phyloP scores from a whole-genome alignment of 208 protist species.

The Giardia muris region DNA sequence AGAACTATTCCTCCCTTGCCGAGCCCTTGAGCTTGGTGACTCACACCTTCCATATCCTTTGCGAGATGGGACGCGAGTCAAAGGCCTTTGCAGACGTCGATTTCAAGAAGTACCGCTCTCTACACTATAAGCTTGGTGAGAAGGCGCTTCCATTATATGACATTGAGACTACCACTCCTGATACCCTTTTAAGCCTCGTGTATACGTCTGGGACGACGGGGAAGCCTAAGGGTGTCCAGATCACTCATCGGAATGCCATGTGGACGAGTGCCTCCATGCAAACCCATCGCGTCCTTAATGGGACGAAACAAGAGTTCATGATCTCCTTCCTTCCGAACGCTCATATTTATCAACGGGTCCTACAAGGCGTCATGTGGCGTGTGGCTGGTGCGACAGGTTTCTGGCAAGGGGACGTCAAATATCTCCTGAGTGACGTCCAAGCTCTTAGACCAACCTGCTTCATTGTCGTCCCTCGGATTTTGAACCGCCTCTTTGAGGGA shows the following conservation, averaged over 20 bases:
- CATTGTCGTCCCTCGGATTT: conserved; percentile 23
- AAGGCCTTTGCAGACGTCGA: not conserved
- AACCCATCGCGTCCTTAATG: not conserved
- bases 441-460: conserved; percentile 26
- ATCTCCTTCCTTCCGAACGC: conserved; percentile 27
- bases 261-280: not conserved
- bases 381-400: not conserved
- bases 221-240: conserved; percentile 33
- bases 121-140: not conserved
- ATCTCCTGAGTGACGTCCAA: conserved; percentile 9
- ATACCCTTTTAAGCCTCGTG: conserved; percentile 35
- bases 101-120: not conserved
- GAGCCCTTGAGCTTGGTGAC: not conserved
- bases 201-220: conserved; percentile 41
- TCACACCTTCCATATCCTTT: not conserved
- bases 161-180: not conserved
- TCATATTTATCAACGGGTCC: conserved; percentile 30
- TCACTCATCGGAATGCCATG: conserved; percentile 29
- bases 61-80: not conserved
- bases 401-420: not conserved
- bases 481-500: conserved; percentile 23
- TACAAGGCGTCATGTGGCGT: not conserved
- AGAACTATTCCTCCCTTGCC: not conserved
- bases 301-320: not conserved
- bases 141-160: not conserved